Evolutionary conservation across 345 rosid species (phyloP).

Genomic region (Linum lewisii): DNA sequence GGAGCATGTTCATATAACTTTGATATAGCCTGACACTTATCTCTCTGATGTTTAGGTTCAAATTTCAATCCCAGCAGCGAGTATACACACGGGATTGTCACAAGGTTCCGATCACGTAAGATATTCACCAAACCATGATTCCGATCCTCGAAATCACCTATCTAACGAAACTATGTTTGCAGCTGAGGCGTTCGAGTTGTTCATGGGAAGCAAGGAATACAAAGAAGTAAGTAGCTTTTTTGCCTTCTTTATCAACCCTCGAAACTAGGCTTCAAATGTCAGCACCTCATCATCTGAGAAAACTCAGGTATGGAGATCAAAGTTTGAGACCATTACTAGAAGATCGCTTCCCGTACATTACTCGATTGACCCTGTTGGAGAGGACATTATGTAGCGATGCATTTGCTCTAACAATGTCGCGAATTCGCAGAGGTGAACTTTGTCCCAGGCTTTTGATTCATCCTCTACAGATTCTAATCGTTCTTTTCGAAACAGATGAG

Average conservation of each 20-base stretch:
- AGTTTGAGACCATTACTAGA: constrained; percentile 39
- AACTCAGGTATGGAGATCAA: constrained; percentile 67
- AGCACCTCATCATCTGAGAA: constrained; percentile 13
- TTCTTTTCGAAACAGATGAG: no score
- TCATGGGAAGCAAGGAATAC: constrained; percentile 50
- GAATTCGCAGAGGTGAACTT: background rate
- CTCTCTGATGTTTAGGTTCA: constrained; percentile 39
- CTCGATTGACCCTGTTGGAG: constrained; percentile 75
- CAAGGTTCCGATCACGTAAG: constrained; percentile 66
- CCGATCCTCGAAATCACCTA: no score
- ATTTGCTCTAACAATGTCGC: background rate
- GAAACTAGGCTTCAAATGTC: no score
- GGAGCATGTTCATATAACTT: background rate
- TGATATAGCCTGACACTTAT: background rate
- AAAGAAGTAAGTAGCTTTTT: constrained; percentile 43
- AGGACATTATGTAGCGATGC: constrained; percentile 57
- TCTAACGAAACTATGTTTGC: no score
- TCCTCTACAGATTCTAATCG: no score
- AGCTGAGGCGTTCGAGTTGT: constrained; percentile 75
- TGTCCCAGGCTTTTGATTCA: no score
- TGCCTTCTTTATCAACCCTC: background rate
- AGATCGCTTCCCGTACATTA: constrained; percentile 43
- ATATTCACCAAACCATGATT: constrained; percentile 7
- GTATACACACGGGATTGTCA: constrained; percentile 58
- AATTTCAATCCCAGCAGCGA: constrained; percentile 55